Base-by-base conservation (phyloP, 139 green algal genomes). In the Chlorella sp. region DNA sequence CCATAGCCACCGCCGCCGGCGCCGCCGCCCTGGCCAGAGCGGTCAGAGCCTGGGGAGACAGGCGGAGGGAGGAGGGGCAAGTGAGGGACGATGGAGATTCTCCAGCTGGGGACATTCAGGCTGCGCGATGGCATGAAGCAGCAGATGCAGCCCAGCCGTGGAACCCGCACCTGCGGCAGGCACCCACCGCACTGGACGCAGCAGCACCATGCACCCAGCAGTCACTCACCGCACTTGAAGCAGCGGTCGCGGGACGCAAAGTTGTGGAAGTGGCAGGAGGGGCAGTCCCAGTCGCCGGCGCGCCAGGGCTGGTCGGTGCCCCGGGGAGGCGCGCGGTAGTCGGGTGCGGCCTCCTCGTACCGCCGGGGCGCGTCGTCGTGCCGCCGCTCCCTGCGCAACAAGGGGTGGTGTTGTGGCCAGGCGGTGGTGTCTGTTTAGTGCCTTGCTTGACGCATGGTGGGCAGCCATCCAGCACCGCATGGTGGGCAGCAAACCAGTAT, bases 271-370 rank as follows among this genome's bases (percentile, higher is more conserved):
- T 60, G 62, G 88, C 88, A 91, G 68, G 34, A 5, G 11, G 77
- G 58, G 82, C 88, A 92, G 16, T 82, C 76, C 88, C 88, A 92
- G 81, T 92, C 88, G 24, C 88, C 88, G 36, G 74, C 5, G 44
- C 79, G 79, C 79, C 79, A 76, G 19, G 64, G 17, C 64, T 75
- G 79, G 64, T 84, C 79, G 32, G n/a, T 34, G 2, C 34, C 64
- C 1, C 64, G 79, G 19, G 79, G 79, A 17, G 43, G 79, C 13
- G 41, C 60, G 58, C 62, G 38, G 79, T 43, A 76, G 30, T n/a
- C 79, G 22, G 51, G 51, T 24, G 51, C 51, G 51, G 13, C 51
- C 51, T 60, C 51, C 4, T 60, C 51, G 51, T 60, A 24, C 51
- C 51, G 51, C 16, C 51, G 13, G 51, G 51, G 51, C 51, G 51